Evolutionary conservation across 78 protist species (phyloP), one percentile per base, ranked within the genome.

Genomic region (Thecamonas trahens): DNA sequence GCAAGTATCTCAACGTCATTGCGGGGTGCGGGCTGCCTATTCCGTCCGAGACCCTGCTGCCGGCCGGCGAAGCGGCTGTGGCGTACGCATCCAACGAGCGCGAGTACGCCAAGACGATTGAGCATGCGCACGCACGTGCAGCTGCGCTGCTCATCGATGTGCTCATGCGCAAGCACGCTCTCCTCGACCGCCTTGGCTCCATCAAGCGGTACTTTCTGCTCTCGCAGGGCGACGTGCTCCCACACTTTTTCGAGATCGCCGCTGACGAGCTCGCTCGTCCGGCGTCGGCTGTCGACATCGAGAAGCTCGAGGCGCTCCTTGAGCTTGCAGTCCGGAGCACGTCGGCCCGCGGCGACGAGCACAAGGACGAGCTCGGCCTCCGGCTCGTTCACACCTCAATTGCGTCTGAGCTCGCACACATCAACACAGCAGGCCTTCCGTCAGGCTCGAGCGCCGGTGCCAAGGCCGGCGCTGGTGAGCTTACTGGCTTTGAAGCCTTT

Each of bases 211-310:
- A 85, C 65, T 82, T 88, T 44, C 53, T 91, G 39, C 74, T 89
- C n/a, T 2, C 3, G 17, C 5, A 74, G 45, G 93, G 91, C 37
- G 93, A 88, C 61, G 82, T 86, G 34, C 37, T 91, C 53, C 74
- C 77, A 9, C 90, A 83, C 39, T 91, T 91, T 45, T 72, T 91
- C 71, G 95, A 91, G 32, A 38, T 65, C 9, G 83, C 92, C 15
- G 64, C 35, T 28, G 76, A 78, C 4, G 90, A 88, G 49, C 74
- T 83, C 37, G 24, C 18, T 6, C n/a, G n/a, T n/a, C n/a, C n/a
- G n/a, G 13, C 17, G 66, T 17, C 18, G 26, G 8, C 57, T 65
- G 11, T 9, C 9, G n/a, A n/a, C n/a, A n/a, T n/a, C n/a, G n/a
- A n/a, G 52, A 85, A 86, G 66, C 39, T 50, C 26, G 76, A 69